Evolutionary conservation across 2,329 filamentous ascomycete genomes (phyloP).

Genomic region (Colletotrichum sp.): DNA sequence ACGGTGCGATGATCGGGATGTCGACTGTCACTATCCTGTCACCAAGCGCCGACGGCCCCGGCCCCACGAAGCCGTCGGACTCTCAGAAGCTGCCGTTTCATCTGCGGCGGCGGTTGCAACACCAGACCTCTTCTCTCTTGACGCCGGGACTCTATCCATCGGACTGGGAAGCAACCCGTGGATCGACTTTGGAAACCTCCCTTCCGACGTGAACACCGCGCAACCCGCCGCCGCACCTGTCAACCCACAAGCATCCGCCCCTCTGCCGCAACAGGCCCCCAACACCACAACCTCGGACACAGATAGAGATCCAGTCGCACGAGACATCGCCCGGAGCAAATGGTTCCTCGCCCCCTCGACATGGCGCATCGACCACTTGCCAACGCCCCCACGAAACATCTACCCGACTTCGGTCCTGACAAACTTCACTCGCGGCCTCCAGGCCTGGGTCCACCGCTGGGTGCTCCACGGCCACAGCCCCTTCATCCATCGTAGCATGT

Average conservation of each 20-base stretch:
- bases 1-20: slow-evolving; percentile 29
- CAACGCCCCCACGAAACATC: not conserved
- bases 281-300: not conserved
- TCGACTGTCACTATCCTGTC: slow-evolving; percentile 25
- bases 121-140: not conserved
- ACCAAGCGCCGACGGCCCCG: not conserved
- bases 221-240: not conserved
- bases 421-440: slow-evolving; percentile 27
- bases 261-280: not conserved
- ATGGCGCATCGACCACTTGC: slow-evolving; percentile 23
- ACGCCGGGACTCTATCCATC: not conserved
- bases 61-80: not conserved
- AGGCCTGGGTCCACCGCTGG: slow-evolving; percentile 29
- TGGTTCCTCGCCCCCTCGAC: slow-evolving; percentile 25
- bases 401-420: slow-evolving; percentile 23
- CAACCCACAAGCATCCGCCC: not conserved
- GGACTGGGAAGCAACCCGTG: not conserved
- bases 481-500: slow-evolving; percentile 30
- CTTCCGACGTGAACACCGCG: not conserved
- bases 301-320: not conserved
- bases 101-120: not conserved
- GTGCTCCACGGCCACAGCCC: slow-evolving; percentile 25
- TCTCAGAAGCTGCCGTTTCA: not conserved
- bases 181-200: not conserved
- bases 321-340: not conserved